Percentiles rank a stretch among this genome's conserved stretches.
phyloP scores from a whole-genome alignment of 768 basidiomycete genomes.

The Tricholoma saponaceum region DNA sequence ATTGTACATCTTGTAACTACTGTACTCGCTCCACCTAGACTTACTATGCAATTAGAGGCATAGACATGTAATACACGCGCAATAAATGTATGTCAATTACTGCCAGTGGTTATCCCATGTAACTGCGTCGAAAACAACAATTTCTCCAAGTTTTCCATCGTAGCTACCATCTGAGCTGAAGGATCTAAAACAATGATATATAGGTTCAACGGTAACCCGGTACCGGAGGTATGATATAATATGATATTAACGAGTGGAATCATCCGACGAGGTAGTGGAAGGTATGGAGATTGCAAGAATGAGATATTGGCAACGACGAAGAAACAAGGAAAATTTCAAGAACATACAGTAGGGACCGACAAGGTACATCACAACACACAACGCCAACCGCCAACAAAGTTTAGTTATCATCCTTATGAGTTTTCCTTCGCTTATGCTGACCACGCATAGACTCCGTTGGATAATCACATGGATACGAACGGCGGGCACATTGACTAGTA shows the following conservation, averaged over 20 bases:
- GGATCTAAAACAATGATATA: not conserved
- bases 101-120: too few relatives aligned
- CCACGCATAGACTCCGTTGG: constrained; percentile 7
- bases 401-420: not conserved
- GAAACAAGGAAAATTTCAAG: not conserved
- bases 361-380: not conserved
- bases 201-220: not conserved
- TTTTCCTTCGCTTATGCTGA: constrained; percentile 2
- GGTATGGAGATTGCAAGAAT: not conserved
- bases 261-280: not conserved
- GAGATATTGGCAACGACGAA: not conserved
- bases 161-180: too few relatives aligned
- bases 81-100: not conserved
- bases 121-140: too few relatives aligned
- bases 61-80: not conserved
- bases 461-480: constrained; percentile 3
- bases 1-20: not conserved
- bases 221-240: not conserved
- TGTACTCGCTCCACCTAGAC: not conserved
- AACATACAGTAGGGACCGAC: not conserved
- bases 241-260: not conserved
- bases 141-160: too few relatives aligned
- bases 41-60: not conserved
- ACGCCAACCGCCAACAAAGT: not conserved
- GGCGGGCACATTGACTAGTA: constrained; percentile 4